Conservation (phyloP, 176 grass and related monocot species). For the Oryza officinalis region DNA sequence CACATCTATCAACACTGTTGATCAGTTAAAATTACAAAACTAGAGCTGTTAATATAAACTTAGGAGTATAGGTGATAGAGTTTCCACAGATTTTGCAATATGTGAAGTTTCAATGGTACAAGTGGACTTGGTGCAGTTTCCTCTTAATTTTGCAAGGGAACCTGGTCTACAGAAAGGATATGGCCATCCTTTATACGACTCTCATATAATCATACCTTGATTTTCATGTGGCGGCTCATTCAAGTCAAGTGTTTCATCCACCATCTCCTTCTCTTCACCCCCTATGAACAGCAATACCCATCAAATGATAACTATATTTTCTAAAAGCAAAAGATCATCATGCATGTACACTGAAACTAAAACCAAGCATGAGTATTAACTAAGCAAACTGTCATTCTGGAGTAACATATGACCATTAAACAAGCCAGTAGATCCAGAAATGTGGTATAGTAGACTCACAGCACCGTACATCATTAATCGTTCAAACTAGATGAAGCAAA, state of each 20-base stretch:
- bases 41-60: slow-evolving; percentile 10
- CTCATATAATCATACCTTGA: slow-evolving; percentile 29
- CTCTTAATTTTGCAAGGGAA: background rate
- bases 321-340: background rate
- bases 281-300: slow-evolving; percentile 15
- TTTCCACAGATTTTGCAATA: background rate
- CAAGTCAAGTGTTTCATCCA: slow-evolving; percentile 28
- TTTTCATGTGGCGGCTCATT: slow-evolving; percentile 30
- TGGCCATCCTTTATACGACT: background rate
- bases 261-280: slow-evolving; percentile 29
- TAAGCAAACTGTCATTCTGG: background rate
- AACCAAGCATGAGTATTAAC: background rate
- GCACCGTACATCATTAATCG: too few species aligned
- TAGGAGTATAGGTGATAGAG: background rate
- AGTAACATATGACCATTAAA: background rate
- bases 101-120: background rate
- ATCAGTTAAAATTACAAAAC: slow-evolving; percentile 12
- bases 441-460: background rate
- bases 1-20: background rate
- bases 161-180: background rate
- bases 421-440: background rate
- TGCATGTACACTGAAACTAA: background rate
- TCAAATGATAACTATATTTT: background rate
- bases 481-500: too few species aligned
- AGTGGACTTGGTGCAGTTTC: background rate